Evolutionary conservation across 164 flowering plant genomes (phyloP).

Genomic region (Sextonia rubra): DNA sequence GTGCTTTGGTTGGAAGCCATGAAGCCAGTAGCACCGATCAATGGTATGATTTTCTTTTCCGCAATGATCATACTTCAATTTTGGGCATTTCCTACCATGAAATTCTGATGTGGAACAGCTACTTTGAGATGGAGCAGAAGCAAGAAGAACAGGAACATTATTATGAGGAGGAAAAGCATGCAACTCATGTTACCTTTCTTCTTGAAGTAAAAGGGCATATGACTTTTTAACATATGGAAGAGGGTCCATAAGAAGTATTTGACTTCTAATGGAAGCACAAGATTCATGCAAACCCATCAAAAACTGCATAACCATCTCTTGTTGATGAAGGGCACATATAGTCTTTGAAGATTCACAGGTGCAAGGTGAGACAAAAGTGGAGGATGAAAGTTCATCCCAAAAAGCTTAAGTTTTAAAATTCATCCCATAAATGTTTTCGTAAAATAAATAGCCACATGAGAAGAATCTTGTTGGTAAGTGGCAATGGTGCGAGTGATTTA

Average conservation of each 20-base stretch:
- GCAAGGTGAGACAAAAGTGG: not conserved
- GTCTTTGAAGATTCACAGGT: not conserved
- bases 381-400: slow-evolving; percentile 2
- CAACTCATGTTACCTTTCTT: not conserved
- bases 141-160: not conserved
- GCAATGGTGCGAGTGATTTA: not conserved
- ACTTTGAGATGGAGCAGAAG: not conserved
- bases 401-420: not conserved
- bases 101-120: not conserved
- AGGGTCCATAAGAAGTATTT: not conserved
- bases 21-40: not conserved
- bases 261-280: not conserved
- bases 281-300: slow-evolving; percentile 1
- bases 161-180: not conserved
- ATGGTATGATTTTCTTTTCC: not conserved
- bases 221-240: not conserved
- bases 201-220: not conserved
- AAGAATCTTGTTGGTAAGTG: not conserved
- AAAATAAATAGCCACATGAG: not conserved
- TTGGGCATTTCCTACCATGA: not conserved
- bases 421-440: no score
- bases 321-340: not conserved
- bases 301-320: not conserved
- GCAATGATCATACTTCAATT: not conserved
- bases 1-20: not conserved